Percentiles rank a stretch among this genome's conserved stretches.
These are phyloP conservation scores for Hemileia vastatrix DNA, from an alignment of 1,284 basidiomycete genomes.

Conservation along the genomic window DNA sequence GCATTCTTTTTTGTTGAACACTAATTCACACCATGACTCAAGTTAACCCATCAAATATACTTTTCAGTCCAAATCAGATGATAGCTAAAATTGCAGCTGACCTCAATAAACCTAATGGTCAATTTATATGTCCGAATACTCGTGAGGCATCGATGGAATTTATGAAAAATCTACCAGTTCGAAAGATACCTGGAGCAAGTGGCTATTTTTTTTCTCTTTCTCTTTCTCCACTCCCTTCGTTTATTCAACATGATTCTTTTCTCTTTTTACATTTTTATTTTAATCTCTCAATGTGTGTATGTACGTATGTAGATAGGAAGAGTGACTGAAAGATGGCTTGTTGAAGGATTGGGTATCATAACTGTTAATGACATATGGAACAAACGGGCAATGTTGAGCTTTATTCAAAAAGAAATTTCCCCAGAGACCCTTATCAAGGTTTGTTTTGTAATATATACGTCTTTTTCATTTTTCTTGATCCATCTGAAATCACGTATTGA, in stretches of 20 bases:
- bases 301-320: conserved; percentile 7
- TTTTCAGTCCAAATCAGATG: conserved; percentile 4
- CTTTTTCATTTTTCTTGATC: no score
- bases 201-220: no score
- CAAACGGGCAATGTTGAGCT: neutral
- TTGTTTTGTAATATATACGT: neutral
- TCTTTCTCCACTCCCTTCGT: no score
- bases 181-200: conserved; percentile 9
- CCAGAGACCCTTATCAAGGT: neutral
- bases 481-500: no score
- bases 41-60: neutral
- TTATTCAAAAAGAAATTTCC: conserved; percentile 2
- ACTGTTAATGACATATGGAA: conserved; percentile 9
- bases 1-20: neutral
- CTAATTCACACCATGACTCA: neutral
- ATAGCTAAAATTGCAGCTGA: conserved; percentile 12
- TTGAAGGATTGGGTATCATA: conserved; percentile 4
- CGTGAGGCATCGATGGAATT: conserved; percentile 2
- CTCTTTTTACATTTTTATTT: no score
- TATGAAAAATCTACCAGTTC: conserved; percentile 12
- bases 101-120: conserved; percentile 10
- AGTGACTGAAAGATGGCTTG: conserved; percentile 11
- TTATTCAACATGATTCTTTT: no score
- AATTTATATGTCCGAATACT: conserved; percentile 7
- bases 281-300: no score